Conservation (phyloP, 108 stramenopile species). For the Asterionellopsis glacialis region DNA sequence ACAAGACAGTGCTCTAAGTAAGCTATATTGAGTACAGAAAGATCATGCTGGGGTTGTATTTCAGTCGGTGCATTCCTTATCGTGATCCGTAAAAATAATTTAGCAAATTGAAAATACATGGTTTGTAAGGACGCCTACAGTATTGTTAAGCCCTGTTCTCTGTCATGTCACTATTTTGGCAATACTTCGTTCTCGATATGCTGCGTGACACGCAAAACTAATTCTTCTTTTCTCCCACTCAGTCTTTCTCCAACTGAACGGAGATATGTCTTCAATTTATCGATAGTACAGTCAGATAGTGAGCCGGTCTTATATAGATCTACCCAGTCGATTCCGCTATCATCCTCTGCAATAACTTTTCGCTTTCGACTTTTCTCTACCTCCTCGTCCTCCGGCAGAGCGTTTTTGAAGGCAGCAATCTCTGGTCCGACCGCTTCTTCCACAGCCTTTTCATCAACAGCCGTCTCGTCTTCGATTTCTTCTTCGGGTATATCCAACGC, state of each 20-base stretch:
- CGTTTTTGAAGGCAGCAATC: slow-evolving; percentile 41
- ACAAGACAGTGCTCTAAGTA: too few relatives aligned
- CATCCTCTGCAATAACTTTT: slow-evolving; percentile 27
- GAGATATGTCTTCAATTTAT: slow-evolving; percentile 54
- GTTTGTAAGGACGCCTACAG: too few relatives aligned
- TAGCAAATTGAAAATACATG: too few relatives aligned
- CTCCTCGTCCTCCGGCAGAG: slow-evolving; percentile 47
- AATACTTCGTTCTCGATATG: slow-evolving; percentile 2
- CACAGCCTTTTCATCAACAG: slow-evolving; percentile 33
- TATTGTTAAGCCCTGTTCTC: too few relatives aligned
- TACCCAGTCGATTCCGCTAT: slow-evolving; percentile 53
- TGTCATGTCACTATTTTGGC: background rate
- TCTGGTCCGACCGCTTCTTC: slow-evolving; percentile 28
- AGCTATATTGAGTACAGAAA: too few relatives aligned
- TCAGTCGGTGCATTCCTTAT: too few relatives aligned
- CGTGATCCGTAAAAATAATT: too few relatives aligned
- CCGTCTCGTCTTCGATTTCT: slow-evolving; percentile 31
- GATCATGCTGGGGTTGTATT: too few relatives aligned
- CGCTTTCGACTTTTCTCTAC: slow-evolving; percentile 31
- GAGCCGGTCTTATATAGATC: slow-evolving; percentile 34
- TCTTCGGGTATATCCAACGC: slow-evolving; percentile 1
- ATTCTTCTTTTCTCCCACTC: slow-evolving; percentile 52
- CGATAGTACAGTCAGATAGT: slow-evolving; percentile 27
- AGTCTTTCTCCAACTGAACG: slow-evolving; percentile 51
- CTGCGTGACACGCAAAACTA: slow-evolving; percentile 35